These are phyloP conservation scores for Allium fistulosum DNA, from an alignment of 106 monocot genomes.

Conservation along the genomic window DNA sequence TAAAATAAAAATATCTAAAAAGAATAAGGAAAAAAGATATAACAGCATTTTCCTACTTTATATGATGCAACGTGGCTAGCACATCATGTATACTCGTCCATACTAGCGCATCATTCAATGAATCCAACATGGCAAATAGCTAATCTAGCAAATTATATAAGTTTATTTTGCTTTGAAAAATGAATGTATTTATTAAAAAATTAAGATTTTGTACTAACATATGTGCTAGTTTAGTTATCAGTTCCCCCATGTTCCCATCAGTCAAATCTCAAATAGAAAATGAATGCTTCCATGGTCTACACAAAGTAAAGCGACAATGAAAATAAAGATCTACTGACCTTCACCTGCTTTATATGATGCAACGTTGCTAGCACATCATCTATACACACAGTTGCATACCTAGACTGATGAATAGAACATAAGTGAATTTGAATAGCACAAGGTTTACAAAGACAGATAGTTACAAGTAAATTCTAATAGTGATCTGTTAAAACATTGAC, in stretches of 20 bases:
- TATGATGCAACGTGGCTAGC: too few relatives aligned
- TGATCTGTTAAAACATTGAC: conserved; percentile 13
- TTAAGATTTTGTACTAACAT: neutral
- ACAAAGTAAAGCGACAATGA: neutral
- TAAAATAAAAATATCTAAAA: too few relatives aligned
- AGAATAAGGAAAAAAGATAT: too few relatives aligned
- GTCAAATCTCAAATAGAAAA: neutral
- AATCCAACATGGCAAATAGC: too few relatives aligned
- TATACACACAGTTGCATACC: conserved; percentile 74
- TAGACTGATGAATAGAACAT: conserved; percentile 54
- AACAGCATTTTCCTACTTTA: too few relatives aligned
- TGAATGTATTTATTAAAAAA: too few relatives aligned
- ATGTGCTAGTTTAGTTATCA: neutral
- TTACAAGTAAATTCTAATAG: neutral
- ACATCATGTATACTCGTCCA: too few relatives aligned
- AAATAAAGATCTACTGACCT: conserved; percentile 23
- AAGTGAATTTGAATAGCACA: conserved; percentile 1
- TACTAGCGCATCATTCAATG: too few relatives aligned
- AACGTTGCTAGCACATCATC: conserved; percentile 57
- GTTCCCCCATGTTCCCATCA: neutral
- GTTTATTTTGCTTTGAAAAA: too few relatives aligned
- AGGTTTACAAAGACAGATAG: neutral
- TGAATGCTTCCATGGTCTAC: neutral
- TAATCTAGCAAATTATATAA: too few relatives aligned
- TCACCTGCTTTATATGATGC: conserved; percentile 41